A percentile compares a stretch with the other conserved stretches of the same genome.
Evolutionary conservation across 1,284 basidiomycete species (phyloP).

Genomic region (Moniliella sp.): DNA sequence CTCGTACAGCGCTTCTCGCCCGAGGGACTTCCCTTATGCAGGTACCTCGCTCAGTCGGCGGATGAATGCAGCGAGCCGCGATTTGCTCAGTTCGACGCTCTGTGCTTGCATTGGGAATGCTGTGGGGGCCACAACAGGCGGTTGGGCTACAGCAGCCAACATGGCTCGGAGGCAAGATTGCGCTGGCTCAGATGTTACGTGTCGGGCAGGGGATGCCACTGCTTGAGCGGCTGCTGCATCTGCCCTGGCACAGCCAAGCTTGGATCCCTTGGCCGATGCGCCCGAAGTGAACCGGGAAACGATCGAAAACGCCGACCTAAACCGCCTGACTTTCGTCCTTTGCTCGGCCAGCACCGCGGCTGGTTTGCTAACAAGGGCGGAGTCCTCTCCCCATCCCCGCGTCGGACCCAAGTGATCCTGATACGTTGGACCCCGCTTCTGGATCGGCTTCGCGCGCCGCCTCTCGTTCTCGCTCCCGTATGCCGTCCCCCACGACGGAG

Average conservation of each 20-base stretch:
- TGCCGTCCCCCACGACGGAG: no score
- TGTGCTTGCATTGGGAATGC: conserved; percentile 16
- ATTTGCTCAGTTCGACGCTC: conserved; percentile 17
- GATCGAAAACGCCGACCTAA: no score
- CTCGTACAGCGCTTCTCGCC: conserved; percentile 16
- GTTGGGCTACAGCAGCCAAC: conserved; percentile 10
- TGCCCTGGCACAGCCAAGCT: conserved; percentile 16
- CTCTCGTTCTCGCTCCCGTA: no score
- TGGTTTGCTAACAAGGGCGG: no score
- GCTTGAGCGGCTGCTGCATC: conserved; percentile 20
- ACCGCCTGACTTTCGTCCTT: no score
- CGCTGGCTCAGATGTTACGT: conserved; percentile 28
- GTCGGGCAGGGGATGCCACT: conserved; percentile 27
- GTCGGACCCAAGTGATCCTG: no score
- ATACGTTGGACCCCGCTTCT: no score
- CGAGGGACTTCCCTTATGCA: conserved; percentile 19
- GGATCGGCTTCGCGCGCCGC: no score
- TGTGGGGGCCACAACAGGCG: conserved; percentile 17
- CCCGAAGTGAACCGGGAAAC: no score
- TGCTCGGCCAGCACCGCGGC: no score
- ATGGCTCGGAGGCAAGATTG: conserved; percentile 25
- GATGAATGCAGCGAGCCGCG: no score
- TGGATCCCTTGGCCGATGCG: conserved; percentile 13
- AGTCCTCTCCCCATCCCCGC: no score
- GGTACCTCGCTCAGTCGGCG: conserved; percentile 20